Conservation (phyloP, 2,329 filamentous ascomycete genomes). For the Xylaria sp. region DNA sequence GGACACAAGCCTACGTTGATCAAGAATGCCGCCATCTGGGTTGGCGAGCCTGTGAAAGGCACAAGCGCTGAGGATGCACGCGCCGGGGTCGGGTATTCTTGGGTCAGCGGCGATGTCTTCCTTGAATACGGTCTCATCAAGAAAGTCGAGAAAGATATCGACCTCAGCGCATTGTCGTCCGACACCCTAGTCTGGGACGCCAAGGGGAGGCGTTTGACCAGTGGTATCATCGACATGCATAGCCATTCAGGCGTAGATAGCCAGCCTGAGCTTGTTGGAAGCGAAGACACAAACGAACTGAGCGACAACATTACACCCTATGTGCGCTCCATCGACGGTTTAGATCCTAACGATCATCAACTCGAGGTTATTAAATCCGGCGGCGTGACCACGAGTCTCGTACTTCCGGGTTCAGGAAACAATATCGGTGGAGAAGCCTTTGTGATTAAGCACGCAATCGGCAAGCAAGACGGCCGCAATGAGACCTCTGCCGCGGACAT, state of each 20-base stretch:
- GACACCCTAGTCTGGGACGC: conserved; percentile 62
- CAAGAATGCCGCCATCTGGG: conserved; percentile 70
- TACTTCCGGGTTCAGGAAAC: conserved; percentile 73
- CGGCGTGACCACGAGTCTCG: conserved; percentile 71
- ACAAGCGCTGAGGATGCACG: conserved; percentile 59
- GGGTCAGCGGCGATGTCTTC: conserved; percentile 65
- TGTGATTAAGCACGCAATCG: conserved; percentile 71
- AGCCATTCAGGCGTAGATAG: conserved; percentile 66
- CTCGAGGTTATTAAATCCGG: conserved; percentile 74
- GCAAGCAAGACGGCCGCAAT: conserved; percentile 61
- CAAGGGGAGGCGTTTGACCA: conserved; percentile 65
- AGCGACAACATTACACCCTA: conserved; percentile 70
- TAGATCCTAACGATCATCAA: conserved; percentile 68
- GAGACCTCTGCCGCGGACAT: conserved; percentile 69
- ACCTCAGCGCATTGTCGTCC: conserved; percentile 47
- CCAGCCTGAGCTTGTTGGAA: conserved; percentile 60
- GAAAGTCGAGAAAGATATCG: conserved; percentile 48
- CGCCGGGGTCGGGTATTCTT: conserved; percentile 64
- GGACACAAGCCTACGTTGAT: conserved; percentile 67
- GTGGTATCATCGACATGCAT: conserved; percentile 75
- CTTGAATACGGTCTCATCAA: conserved; percentile 67
- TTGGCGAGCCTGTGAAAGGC: conserved; percentile 63
- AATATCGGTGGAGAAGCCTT: conserved; percentile 76
- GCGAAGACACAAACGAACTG: conserved; percentile 67
- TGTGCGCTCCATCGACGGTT: conserved; percentile 68